Evolutionary conservation across 164 flowering plant species (phyloP).

Genomic region (Brasenia schreberi): DNA sequence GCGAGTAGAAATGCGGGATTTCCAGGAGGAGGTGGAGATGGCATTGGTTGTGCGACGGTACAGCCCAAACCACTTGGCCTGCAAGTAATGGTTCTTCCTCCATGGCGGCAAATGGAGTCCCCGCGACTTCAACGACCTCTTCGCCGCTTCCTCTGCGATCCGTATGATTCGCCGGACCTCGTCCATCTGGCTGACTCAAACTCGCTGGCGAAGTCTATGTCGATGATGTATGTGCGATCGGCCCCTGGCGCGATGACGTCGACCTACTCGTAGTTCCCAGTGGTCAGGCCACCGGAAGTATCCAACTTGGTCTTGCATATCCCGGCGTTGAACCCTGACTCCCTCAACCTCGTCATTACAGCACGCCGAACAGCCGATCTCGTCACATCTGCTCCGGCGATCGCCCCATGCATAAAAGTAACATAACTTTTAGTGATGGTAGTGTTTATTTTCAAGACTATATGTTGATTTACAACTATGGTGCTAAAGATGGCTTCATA

Average conservation of each 20-base stretch:
- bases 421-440: too few species aligned
- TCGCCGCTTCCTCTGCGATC: conserved; percentile 39
- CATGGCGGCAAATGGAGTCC: conserved; percentile 64
- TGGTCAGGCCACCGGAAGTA: conserved; percentile 26
- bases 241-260: conserved; percentile 22
- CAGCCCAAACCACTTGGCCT: conserved; percentile 67
- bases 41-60: conserved; percentile 34
- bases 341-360: conserved; percentile 42
- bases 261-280: conserved; percentile 68
- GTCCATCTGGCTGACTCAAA: conserved; percentile 55
- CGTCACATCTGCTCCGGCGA: conserved; percentile 14
- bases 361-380: conserved; percentile 22
- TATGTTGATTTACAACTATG: too few species aligned
- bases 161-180: conserved; percentile 48
- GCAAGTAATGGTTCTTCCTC: conserved; percentile 70
- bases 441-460: too few species aligned
- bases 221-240: conserved; percentile 38
- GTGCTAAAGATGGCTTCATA: too few species aligned
- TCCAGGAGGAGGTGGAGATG: conserved; percentile 3
- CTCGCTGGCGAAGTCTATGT: conserved; percentile 38
- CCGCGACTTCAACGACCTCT: conserved; percentile 39
- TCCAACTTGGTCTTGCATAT: conserved; percentile 80
- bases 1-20: not conserved
- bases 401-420: too few species aligned
- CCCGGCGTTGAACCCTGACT: conserved; percentile 61